These are phyloP conservation scores for Fragaria vesca DNA, from an alignment of 306 rosid species.

Conservation along the genomic window DNA sequence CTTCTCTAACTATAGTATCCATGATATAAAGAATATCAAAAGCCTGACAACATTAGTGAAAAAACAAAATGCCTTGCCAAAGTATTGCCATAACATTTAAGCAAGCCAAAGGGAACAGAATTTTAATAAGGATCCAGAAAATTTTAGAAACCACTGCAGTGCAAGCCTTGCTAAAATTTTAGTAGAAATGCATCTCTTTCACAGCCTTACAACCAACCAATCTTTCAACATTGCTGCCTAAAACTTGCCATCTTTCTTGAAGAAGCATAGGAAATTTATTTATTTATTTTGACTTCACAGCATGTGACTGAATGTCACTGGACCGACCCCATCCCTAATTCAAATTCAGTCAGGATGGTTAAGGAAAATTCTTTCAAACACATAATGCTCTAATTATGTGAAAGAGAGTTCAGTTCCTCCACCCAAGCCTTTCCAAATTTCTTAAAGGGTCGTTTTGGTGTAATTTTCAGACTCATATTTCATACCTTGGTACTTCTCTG, in stretches of 20 bases:
- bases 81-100: not conserved
- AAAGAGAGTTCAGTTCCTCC: not conserved
- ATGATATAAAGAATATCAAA: not conserved
- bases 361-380: not conserved
- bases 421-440: not conserved
- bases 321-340: not conserved
- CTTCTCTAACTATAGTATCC: not conserved
- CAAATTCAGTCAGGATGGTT: not conserved
- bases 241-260: not conserved
- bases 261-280: not conserved
- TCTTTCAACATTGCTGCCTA: not conserved
- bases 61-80: not conserved
- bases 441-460: not conserved
- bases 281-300: not conserved
- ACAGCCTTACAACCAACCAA: not conserved
- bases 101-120: not conserved
- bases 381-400: not conserved
- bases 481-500: not conserved
- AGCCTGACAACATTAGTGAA: not conserved
- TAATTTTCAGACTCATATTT: not conserved
- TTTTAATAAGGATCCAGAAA: not conserved
- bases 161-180: not conserved
- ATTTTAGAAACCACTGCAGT: not conserved
- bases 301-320: not conserved
- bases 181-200: not conserved